These are phyloP conservation scores for Phyllostachys edulis DNA, from an alignment of 176 grass and related monocot genomes.

Conservation along the genomic window DNA sequence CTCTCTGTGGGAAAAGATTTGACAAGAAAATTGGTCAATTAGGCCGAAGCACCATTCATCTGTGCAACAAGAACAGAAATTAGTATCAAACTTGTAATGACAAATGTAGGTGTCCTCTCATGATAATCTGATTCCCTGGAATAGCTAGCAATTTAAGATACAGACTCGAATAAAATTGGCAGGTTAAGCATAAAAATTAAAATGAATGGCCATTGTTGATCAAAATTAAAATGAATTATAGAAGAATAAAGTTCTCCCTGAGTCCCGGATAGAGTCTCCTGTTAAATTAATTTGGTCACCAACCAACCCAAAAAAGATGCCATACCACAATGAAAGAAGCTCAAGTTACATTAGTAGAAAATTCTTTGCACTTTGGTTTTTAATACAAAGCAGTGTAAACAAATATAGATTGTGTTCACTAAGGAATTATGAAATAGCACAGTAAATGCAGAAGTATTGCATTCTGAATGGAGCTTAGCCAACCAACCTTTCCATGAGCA, in stretches of 20 bases:
- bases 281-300: background rate
- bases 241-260: background rate
- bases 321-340: conserved; percentile 10
- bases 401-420: background rate
- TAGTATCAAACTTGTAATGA: background rate
- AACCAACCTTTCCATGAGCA: conserved; percentile 87
- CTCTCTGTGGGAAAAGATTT: conserved; percentile 53
- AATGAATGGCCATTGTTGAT: background rate
- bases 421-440: conserved; percentile 6
- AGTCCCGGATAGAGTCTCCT: background rate
- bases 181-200: background rate
- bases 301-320: background rate
- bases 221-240: conserved; percentile 14
- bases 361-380: conserved; percentile 8
- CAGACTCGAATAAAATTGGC: background rate
- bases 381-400: conserved; percentile 4
- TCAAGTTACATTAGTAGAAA: conserved; percentile 23
- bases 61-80: conserved; percentile 28
- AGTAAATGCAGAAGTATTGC: conserved; percentile 17
- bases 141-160: conserved; percentile 17
- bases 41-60: background rate
- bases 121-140: background rate
- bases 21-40: conserved; percentile 17
- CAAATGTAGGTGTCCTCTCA: background rate
- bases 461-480: conserved; percentile 32